Base-by-base conservation (phyloP, 1,139 yeast genomes). In the Sugiyamaella xylanicola region DNA sequence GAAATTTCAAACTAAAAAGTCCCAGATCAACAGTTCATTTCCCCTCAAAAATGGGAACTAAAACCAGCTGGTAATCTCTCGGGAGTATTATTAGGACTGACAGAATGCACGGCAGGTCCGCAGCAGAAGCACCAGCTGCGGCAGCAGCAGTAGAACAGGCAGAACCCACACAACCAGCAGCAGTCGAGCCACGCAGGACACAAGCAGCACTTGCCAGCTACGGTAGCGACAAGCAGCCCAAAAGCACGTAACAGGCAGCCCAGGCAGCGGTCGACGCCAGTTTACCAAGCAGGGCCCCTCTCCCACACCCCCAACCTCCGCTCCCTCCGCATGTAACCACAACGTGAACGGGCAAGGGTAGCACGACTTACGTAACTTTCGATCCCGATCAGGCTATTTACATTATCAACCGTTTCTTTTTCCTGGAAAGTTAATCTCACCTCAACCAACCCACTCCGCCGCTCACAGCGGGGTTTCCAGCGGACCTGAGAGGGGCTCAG, bases 291-390 rank as follows among this genome's bases (percentile, higher is more conserved):
- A 16, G 25, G 35, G 19, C 15, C 29, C 48, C 19, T 27, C 21
- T 20, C 48, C 11, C 25, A 8, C 44, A 21, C 15, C 17, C 29
- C 4, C 27, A 2, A 19, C 19, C 36, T 45, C 48, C 48, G 48
- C 32, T 17, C 15, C 48, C 40, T 20, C 48, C 40, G 35, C 45
- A 42, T 42, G 32, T 19, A 22, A 11, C 37, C 37, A 15, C 48
- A 45, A 45, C 48, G 48, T 45, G 48, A 40, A 45, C 9, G 44
- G 48, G 40, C 16, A 29, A 32, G 48, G 48, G 40, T 45, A 4
- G n/a, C 15, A 3, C 16, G 15, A 21, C 37, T 45, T 45, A 45
- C 48, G 48, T 45, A 45, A 45, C 48, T 15, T 17, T 19, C 40
- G 40, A 45, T 45, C 48, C 48, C 40, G 48, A 45, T 45, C 40